A percentile compares a stretch with the other conserved stretches of the same genome.
Conservation (phyloP, 176 grass and related monocot genomes). For the Coix lacrymajobi region DNA sequence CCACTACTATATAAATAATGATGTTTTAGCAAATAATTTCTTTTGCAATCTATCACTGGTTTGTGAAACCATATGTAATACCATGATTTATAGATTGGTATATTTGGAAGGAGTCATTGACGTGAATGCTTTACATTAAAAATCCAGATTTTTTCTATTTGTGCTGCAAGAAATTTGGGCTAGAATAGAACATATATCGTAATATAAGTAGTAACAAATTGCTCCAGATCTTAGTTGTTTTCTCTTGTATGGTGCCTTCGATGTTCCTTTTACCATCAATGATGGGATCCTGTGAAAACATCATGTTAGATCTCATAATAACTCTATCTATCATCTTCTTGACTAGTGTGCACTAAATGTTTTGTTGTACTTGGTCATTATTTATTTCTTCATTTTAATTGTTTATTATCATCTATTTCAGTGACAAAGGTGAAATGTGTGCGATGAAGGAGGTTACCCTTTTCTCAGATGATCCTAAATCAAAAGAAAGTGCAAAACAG, state of each 20-base stretch:
- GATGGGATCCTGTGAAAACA: conserved; percentile 3
- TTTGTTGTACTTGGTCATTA: not conserved
- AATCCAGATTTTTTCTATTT: conserved; percentile 1
- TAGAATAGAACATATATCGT: not conserved
- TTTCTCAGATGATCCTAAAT: conserved; percentile 97
- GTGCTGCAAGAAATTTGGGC: not conserved
- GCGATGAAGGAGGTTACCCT: conserved; percentile 99
- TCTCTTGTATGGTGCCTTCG: conserved; percentile 8
- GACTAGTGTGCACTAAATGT: not conserved
- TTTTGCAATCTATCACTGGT: not conserved
- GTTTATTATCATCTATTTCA: conserved; percentile 26
- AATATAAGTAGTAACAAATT: not conserved
- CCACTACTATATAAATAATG: not conserved
- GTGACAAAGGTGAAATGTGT: conserved; percentile 98
- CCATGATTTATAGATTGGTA: not conserved
- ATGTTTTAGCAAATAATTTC: conserved; percentile 2
- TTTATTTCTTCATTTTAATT: conserved; percentile 20
- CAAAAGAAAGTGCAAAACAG: conserved; percentile 94
- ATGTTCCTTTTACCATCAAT: not conserved
- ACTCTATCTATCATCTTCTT: conserved; percentile 1
- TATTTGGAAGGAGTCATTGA: not conserved
- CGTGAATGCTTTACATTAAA: conserved; percentile 1
- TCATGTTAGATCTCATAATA: not conserved
- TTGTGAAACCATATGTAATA: conserved; percentile 1
- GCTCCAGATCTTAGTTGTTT: conserved; percentile 3